These are phyloP conservation scores for Dalbergia oliveri DNA, from an alignment of 306 rosid genomes.

Conservation along the genomic window DNA sequence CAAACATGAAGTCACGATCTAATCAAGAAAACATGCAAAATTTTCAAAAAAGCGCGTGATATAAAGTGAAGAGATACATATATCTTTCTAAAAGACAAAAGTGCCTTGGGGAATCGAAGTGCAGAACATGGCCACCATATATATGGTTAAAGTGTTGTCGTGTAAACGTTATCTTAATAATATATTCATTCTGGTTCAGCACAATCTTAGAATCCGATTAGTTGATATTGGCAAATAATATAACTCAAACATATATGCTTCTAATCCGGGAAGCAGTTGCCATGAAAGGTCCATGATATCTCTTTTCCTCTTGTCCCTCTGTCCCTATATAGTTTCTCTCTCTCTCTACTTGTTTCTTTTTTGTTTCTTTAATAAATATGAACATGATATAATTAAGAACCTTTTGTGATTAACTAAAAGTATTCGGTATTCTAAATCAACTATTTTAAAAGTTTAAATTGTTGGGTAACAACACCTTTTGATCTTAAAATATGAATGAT, in stretches of 20 bases:
- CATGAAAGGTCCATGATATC: background rate
- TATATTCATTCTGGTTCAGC: constrained; percentile 39
- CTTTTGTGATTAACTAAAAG: too few species aligned
- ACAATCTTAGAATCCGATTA: constrained; percentile 41
- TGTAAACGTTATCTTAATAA: constrained; percentile 30
- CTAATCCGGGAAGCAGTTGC: constrained; percentile 40
- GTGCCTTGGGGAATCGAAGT: constrained; percentile 58
- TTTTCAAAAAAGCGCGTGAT: constrained; percentile 57
- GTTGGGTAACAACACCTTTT: too few species aligned
- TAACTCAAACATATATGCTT: background rate
- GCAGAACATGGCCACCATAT: constrained; percentile 41
- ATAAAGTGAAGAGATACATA: constrained; percentile 51
- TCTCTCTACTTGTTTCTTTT: background rate
- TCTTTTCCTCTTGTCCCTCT: background rate
- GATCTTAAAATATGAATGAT: too few species aligned
- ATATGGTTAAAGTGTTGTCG: constrained; percentile 43
- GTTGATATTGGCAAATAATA: background rate
- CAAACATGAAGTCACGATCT: constrained; percentile 38
- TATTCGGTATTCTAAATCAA: too few species aligned
- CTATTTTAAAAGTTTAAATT: too few species aligned
- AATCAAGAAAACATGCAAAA: constrained; percentile 50
- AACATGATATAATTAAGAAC: background rate
- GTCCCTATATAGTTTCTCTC: background rate
- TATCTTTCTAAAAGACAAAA: constrained; percentile 58
- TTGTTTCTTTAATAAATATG: background rate